Base-by-base conservation (phyloP, 805 yeast genomes). In the Candida sithepensis region DNA sequence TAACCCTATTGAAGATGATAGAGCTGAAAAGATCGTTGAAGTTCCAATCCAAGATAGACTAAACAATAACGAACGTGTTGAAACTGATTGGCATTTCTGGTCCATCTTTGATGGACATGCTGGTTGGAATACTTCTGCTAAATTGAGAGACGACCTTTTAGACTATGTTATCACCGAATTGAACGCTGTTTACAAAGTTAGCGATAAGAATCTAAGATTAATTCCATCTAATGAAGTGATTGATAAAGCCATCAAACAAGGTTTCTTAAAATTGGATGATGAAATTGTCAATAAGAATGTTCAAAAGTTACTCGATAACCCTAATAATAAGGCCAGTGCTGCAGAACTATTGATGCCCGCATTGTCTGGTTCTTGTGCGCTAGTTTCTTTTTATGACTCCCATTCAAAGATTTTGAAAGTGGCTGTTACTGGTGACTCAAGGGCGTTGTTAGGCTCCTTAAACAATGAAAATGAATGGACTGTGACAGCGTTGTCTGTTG, bases 81-180 rank as follows among this genome's bases (percentile, higher is more conserved):
- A 67, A 21, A 61, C 76, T 0, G 97, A 92, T 65, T 85, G 97
- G 86, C 85, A 87, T 78, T 89, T 94, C 62, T 94, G 96, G 79
- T 96, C 98, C 4, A 81, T 94, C 0, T 92, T 85, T 63, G 99
- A 94, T 66, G 99, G 99, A 12, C 99, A 94, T 67, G 90, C 96
- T 3, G 99, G 99, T 20, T 90, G 96, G 82, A 87, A 88, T 54
- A 94, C 99, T 1, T 82, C 92, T 47, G 78, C 87, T n/a, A 88
- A 84, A 63, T 75, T 94, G 51, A 76, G 96, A 51, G 94, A 89
- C 54, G 82, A 82, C 54, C 72, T 94, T 54, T 81, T 94, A 24
- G 80, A 81, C 47, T 79, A 77, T 55, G 94, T 94, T n/a, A 79
- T 90, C 9, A 72, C 75, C 26, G 96, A 90, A 58, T 72, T 92